Evolutionary conservation across 352 stramenopile species (phyloP).

Genomic region (Phytophthora constricta): DNA sequence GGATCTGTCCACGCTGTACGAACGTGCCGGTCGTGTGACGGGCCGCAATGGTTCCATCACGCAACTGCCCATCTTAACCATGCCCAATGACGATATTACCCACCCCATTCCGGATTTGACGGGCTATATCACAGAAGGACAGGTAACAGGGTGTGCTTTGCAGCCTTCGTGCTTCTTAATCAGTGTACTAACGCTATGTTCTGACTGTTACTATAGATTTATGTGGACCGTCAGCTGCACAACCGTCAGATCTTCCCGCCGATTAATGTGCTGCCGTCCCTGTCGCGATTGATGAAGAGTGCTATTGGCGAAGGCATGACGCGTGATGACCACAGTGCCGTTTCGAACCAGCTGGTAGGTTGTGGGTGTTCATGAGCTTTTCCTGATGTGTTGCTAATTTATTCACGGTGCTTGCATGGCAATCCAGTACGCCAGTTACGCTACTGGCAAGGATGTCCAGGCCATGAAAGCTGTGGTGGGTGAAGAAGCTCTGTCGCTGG

Average conservation of each 20-base stretch:
- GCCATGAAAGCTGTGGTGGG: slow-evolving; percentile 99
- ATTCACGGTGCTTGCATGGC: slow-evolving; percentile 9
- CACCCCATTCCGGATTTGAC: slow-evolving; percentile 99
- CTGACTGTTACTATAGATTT: slow-evolving; percentile 80
- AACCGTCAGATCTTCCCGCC: slow-evolving; percentile 99
- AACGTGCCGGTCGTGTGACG: slow-evolving; percentile 97
- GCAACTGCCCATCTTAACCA: slow-evolving; percentile 99
- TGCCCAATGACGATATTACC: slow-evolving; percentile 99
- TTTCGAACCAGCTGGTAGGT: slow-evolving; percentile 99
- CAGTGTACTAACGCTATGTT: slow-evolving; percentile 3
- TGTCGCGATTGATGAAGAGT: slow-evolving; percentile 99
- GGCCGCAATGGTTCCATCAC: slow-evolving; percentile 99
- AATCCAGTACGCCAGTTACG: slow-evolving; percentile 83
- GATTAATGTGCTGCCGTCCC: slow-evolving; percentile 99
- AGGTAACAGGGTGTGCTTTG: slow-evolving; percentile 58
- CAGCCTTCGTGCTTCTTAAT: neutral
- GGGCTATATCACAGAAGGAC: slow-evolving; percentile 99
- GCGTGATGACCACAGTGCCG: slow-evolving; percentile 97
- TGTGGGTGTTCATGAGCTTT: neutral
- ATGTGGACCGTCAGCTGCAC: slow-evolving; percentile 98
- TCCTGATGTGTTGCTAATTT: slow-evolving; percentile 6
- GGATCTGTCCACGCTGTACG: slow-evolving; percentile 99
- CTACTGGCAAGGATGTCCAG: slow-evolving; percentile 97
- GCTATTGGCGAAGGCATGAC: slow-evolving; percentile 99
- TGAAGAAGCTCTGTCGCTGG: slow-evolving; percentile 98